Conservation (phyloP, 148 eudicot species). For the Diospyros lotus region DNA sequence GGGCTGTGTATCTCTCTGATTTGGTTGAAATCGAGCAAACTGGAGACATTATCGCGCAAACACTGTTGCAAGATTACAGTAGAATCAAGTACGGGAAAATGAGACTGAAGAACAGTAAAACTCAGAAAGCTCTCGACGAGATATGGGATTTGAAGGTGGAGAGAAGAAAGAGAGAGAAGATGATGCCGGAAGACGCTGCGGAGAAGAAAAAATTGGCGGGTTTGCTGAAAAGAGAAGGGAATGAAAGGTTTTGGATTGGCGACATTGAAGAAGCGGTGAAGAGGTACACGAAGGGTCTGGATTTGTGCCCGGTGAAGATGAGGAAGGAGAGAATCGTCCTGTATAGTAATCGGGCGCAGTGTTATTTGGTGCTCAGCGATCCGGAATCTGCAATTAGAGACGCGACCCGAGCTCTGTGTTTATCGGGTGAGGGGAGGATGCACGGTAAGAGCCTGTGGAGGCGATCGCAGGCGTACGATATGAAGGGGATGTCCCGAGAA, state of each 20-base stretch:
- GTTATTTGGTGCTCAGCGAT: conserved; percentile 45
- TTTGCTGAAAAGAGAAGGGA: conserved; percentile 56
- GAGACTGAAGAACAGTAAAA: conserved; percentile 24
- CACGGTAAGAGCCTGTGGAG: conserved; percentile 81
- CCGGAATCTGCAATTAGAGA: conserved; percentile 56
- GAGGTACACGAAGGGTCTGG: conserved; percentile 56
- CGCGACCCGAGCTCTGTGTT: conserved; percentile 58
- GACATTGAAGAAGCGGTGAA: conserved; percentile 42
- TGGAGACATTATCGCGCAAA: conserved; percentile 50
- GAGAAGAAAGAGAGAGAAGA: conserved; percentile 45
- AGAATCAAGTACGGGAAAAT: conserved; percentile 16
- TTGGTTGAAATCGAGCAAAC: conserved; percentile 48
- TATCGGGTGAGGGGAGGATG: conserved; percentile 39
- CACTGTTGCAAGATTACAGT: conserved; percentile 45
- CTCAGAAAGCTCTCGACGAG: conserved; percentile 40
- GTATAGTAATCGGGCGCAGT: conserved; percentile 80
- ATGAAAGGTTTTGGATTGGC: conserved; percentile 42
- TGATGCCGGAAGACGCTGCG: conserved; percentile 37
- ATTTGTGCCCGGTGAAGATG: conserved; percentile 50
- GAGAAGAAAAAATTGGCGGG: conserved; percentile 36
- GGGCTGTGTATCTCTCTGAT: conserved; percentile 44
- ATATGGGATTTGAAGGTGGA: conserved; percentile 56
- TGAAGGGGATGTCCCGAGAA: conserved; percentile 65
- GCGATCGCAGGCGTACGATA: conserved; percentile 84
- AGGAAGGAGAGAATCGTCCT: conserved; percentile 69